Evolutionary conservation across 768 basidiomycete species (phyloP).

Genomic region (Leccinum barrowsii): DNA sequence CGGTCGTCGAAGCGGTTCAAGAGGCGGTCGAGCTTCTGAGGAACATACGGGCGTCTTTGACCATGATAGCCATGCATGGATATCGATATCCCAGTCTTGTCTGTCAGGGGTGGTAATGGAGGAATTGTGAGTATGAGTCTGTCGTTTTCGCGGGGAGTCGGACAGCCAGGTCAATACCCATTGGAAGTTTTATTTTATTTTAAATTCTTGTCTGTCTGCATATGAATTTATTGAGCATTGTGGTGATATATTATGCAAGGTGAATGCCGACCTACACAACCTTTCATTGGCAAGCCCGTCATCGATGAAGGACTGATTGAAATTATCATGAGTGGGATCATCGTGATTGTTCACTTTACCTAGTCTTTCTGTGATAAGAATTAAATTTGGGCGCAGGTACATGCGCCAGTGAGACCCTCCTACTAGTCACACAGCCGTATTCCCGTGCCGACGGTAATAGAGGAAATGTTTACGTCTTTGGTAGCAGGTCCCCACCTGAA

Average conservation of each 20-base stretch:
- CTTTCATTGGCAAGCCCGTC: neutral
- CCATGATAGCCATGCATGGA: neutral
- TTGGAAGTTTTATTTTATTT: neutral
- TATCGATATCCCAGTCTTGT: neutral
- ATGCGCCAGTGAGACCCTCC: constrained; percentile 12
- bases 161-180: neutral
- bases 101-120: neutral
- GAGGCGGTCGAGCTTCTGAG: neutral
- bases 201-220: neutral
- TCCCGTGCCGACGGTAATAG: constrained; percentile 3
- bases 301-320: neutral
- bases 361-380: constrained; percentile 10
- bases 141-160: neutral
- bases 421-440: neutral
- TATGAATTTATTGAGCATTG: neutral
- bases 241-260: neutral
- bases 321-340: neutral
- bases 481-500: constrained; percentile 19
- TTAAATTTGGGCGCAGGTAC: constrained; percentile 22
- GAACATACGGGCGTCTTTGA: neutral
- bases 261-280: neutral
- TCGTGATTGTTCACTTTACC: constrained; percentile 16
- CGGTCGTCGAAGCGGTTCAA: neutral
- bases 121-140: neutral
- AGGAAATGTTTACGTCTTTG: constrained; percentile 20